Evolutionary conservation across 257 asterid species (phyloP), one percentile per base, ranked within the genome.

Genomic region (Primulina eburnea): DNA sequence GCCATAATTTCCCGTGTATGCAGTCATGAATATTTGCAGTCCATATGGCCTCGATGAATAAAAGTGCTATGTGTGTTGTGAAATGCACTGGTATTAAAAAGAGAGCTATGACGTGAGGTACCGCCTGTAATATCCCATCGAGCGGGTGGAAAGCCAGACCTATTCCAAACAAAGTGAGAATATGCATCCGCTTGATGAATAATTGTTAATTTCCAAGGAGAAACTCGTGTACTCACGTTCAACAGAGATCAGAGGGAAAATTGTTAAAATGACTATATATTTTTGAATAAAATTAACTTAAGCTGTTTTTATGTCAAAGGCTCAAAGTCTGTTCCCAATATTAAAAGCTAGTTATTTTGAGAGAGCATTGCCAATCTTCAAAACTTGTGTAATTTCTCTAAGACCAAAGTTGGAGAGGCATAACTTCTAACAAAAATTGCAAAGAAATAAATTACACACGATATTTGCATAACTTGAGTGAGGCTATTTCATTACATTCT

Each of bases 121-220:
- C 75, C 6, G 97, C 99, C 83, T 91, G 98, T 30, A 94, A 87
- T 73, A 89, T 91, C 62, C 99, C 99, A 57, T 94, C 99, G 62
- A 91, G 64, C 0, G 97, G 99, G 87, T 94, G 91, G 94, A 91
- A 91, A 0, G 99, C 99, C 75, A 88, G 79, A 71, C 99, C 99
- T 91, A 55, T 56, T 71, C 53, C 43, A 61, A 69, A 72, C 61
- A 50, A 43, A 75, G 20, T 16, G 12, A 14, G 20, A 47, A 47
- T 43, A 43, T 11, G n/a, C 9, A 43, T 11, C 53, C 53, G 0
- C 2, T 11, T 43, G 2, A 43, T 47, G 56, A 47, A 47, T 4
- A 16, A 14, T 4, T 47, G 56, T 47, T 47, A 16, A 47, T 47
- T 47, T 47, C 8, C 5, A 1, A 21, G 24, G 1, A 43, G 53